Evolutionary conservation across 169 alveolate genomes (phyloP).

Genomic region (Hepatocystis sp.): DNA sequence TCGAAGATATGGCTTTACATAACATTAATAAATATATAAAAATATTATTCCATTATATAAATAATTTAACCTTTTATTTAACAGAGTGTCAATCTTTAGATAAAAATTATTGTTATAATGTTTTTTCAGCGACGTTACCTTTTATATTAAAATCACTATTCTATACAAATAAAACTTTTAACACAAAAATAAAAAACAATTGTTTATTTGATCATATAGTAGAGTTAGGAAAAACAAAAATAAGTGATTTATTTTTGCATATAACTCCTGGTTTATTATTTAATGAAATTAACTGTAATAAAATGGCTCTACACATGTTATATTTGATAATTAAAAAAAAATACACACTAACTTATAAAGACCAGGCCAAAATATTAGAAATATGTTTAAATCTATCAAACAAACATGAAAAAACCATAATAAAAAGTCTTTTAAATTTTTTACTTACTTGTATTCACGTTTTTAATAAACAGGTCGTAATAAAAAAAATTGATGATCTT

Average conservation of each 20-base stretch:
- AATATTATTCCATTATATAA: slow-evolving; percentile 30
- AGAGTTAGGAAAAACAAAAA: slow-evolving; percentile 24
- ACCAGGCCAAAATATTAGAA: slow-evolving; percentile 44
- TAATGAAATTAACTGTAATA: slow-evolving; percentile 47
- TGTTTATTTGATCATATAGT: slow-evolving; percentile 38
- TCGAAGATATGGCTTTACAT: slow-evolving; percentile 20
- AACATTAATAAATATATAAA: slow-evolving; percentile 61
- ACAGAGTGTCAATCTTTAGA: slow-evolving; percentile 40
- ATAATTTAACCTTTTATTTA: slow-evolving; percentile 32
- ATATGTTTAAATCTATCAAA: slow-evolving; percentile 22
- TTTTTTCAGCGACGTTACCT: slow-evolving; percentile 46
- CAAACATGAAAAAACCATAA: slow-evolving; percentile 12
- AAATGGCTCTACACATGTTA: slow-evolving; percentile 28
- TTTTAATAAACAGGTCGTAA: slow-evolving; percentile 23
- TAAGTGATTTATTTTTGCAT: slow-evolving; percentile 21
- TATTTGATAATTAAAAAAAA: slow-evolving; percentile 50
- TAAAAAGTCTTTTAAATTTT: slow-evolving; percentile 47
- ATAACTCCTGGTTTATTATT: slow-evolving; percentile 70
- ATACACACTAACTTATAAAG: slow-evolving; percentile 30
- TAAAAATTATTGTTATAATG: slow-evolving; percentile 10
- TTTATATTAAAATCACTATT: slow-evolving; percentile 54
- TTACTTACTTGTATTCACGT: slow-evolving; percentile 14
- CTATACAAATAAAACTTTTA: slow-evolving; percentile 58
- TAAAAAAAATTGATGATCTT: slow-evolving; percentile 13
- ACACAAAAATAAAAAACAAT: slow-evolving; percentile 28